Base-by-base conservation (phyloP, 2,329 filamentous ascomycete species). In the Venturia oleaginea region DNA sequence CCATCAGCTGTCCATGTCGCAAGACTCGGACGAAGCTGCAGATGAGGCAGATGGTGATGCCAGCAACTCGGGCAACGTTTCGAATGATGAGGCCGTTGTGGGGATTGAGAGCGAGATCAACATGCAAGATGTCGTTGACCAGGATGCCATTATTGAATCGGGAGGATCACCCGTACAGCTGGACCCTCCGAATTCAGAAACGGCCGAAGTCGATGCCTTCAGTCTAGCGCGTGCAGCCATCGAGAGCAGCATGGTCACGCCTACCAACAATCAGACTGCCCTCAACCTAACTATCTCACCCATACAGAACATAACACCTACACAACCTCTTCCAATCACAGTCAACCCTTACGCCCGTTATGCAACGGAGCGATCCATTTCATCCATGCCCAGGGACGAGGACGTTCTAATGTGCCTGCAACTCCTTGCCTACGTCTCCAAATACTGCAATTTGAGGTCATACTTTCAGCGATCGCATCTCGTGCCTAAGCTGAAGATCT, bases 341-440 rank as follows among this genome's bases (percentile, higher is more conserved):
- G 86, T 83, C 65, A 84, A 88, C 22, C 89, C 85, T 66, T 88
- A 94, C 65, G 88, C 91, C 48, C 85, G 90, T 65, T 94, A 93
- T 72, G 83, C 92, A 32, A 84, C 91, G 61, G 89, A 96, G 70
- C 87, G 89, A 43, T 86, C 88, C 62, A 83, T 86, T 43, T 85
- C 89, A 51, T 89, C 92, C 13, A 96, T 97, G 89, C 94, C 94
- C 11, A 86, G 94, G 61, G 94, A 99, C 71, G 94, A 99, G 75
- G 94, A 99, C 71, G 94, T 99, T 2, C 81, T 99, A 68, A 97
- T 99, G 93, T 97, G 94, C 6, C 83, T 99, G 43, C 94, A 99
- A 76, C 84, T 99, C 24, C 84, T 99, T 57, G 94, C 94, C 19
- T 99, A 99, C 74, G 93, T 99, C 65, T 97, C 92, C 30, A 99